Conservation (phyloP, 1,284 basidiomycete species). For the Serendipita sp. region DNA sequence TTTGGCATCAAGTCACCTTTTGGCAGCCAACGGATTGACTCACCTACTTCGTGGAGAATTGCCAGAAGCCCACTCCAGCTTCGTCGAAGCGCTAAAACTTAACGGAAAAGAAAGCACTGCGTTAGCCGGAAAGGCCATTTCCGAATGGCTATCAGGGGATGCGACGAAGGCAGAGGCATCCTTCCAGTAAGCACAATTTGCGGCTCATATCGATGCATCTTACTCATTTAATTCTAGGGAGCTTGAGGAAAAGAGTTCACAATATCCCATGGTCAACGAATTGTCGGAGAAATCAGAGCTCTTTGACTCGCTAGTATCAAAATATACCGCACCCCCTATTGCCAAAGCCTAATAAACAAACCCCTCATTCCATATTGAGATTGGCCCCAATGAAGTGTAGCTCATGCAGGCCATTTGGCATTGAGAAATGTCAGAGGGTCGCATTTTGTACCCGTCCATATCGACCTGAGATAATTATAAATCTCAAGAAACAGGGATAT, state of each 20-base stretch:
- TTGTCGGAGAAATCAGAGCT: slow-evolving; percentile 41
- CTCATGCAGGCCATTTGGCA: too few relatives aligned
- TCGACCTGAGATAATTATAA: background rate
- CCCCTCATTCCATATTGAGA: background rate
- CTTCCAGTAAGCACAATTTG: slow-evolving; percentile 43
- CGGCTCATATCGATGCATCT: slow-evolving; percentile 3
- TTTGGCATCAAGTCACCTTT: slow-evolving; percentile 54
- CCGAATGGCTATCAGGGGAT: slow-evolving; percentile 43
- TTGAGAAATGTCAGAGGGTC: background rate
- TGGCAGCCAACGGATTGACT: slow-evolving; percentile 73
- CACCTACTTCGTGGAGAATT: slow-evolving; percentile 72
- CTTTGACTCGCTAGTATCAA: slow-evolving; percentile 60
- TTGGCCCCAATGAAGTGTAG: too few relatives aligned
- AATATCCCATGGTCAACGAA: slow-evolving; percentile 55
- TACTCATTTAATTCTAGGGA: slow-evolving; percentile 28
- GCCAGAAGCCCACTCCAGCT: slow-evolving; percentile 69
- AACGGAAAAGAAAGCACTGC: slow-evolving; percentile 32
- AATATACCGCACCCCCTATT: slow-evolving; percentile 46
- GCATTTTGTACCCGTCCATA: background rate
- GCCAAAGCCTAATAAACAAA: slow-evolving; percentile 18
- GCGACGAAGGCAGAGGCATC: slow-evolving; percentile 47
- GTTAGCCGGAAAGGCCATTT: slow-evolving; percentile 54
- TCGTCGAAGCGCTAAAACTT: slow-evolving; percentile 58
- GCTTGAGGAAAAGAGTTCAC: slow-evolving; percentile 41
- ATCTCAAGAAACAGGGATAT: background rate